Percentiles rank a stretch among this genome's conserved stretches.
Evolutionary conservation across 2,329 filamentous ascomycete species (phyloP).

Genomic region (Pezicula carpinea): DNA sequence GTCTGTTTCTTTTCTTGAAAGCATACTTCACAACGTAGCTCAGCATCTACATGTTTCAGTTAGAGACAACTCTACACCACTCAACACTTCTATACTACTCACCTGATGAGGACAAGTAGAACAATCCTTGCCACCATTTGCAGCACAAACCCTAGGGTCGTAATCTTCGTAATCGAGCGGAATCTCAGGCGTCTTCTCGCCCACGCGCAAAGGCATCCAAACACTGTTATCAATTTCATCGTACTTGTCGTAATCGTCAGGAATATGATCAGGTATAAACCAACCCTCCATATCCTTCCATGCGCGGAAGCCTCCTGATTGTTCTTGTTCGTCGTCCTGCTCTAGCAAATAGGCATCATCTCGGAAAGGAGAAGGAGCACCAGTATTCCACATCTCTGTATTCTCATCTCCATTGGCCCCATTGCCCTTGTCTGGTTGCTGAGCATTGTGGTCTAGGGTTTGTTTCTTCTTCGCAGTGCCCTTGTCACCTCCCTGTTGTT

Average conservation of each 20-base stretch:
- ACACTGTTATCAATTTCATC: conserved; percentile 21
- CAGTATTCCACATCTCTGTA: too few species aligned
- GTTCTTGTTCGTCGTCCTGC: too few species aligned
- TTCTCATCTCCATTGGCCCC: too few species aligned
- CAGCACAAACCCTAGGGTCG: neutral
- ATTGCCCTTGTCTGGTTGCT: too few species aligned
- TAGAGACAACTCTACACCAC: neutral
- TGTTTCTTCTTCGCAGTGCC: too few species aligned
- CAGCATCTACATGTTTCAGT: neutral
- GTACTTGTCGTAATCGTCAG: conserved; percentile 3
- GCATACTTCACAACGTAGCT: neutral
- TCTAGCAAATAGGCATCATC: too few species aligned
- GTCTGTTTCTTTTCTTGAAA: neutral
- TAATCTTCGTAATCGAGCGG: conserved; percentile 15
- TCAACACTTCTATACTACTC: neutral
- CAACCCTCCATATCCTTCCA: conserved; percentile 14
- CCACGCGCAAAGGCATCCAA: conserved; percentile 22
- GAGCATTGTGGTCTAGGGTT: too few species aligned
- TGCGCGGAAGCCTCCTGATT: conserved; percentile 5
- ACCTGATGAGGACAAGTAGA: conserved; percentile 1
- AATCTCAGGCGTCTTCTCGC: conserved; percentile 16
- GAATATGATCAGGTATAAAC: conserved; percentile 7
- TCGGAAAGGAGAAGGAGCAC: too few species aligned
- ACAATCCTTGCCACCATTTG: neutral
- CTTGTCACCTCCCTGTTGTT: too few species aligned